Evolutionary conservation across 2,329 filamentous ascomycete genomes (phyloP).

Genomic region (Cephalotrichum gorgonifer): DNA sequence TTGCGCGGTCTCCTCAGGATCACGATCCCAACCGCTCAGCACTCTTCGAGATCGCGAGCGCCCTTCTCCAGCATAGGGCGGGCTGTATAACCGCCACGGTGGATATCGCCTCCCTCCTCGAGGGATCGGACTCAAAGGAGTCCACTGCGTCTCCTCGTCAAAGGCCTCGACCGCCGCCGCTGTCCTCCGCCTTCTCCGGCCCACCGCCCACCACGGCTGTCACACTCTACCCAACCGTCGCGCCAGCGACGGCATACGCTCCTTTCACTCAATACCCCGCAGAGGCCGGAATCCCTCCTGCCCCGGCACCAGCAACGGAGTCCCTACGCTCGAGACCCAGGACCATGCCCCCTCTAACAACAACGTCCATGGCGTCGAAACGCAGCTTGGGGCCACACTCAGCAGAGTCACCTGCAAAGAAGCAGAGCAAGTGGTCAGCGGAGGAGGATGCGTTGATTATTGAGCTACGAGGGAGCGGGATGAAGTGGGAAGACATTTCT

Average conservation of each 20-base stretch:
- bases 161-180: slow-evolving; percentile 11
- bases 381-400: slow-evolving; percentile 44
- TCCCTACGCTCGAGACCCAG: slow-evolving; percentile 6
- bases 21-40: background rate
- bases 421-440: slow-evolving; percentile 92
- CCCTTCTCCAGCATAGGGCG: background rate
- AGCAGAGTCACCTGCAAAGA: slow-evolving; percentile 67
- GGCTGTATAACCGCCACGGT: slow-evolving; percentile 53
- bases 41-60: background rate
- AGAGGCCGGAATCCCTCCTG: background rate
- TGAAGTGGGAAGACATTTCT: slow-evolving; percentile 99
- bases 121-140: slow-evolving; percentile 65
- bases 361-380: slow-evolving; percentile 19
- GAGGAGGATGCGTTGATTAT: slow-evolving; percentile 94
- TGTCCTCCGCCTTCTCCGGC: slow-evolving; percentile 16
- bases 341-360: slow-evolving; percentile 12
- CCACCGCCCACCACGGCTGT: slow-evolving; percentile 7
- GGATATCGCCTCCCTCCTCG: slow-evolving; percentile 90
- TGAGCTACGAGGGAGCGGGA: slow-evolving; percentile 75
- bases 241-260: slow-evolving; percentile 7
- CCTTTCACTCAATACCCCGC: slow-evolving; percentile 3
- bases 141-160: slow-evolving; percentile 39
- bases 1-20: background rate
- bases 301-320: slow-evolving; percentile 3
- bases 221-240: slow-evolving; percentile 7